Base-by-base conservation (phyloP, 2,329 filamentous ascomycete species). In the Colletotrichum kahawae region DNA sequence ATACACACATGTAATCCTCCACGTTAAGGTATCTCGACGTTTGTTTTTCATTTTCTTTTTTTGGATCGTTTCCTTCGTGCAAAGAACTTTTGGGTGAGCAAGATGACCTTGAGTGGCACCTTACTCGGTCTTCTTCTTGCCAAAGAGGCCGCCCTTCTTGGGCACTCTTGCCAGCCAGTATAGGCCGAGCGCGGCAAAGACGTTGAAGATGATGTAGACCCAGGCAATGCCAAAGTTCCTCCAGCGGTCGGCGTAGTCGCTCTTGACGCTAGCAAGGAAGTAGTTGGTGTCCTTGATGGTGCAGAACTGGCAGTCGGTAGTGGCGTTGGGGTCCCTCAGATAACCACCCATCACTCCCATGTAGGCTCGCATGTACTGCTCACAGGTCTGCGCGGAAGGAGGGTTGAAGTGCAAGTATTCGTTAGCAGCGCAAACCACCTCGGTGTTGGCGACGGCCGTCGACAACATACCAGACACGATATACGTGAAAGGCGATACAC, bases 401-500 rank as follows among this genome's bases (percentile, higher is more conserved):
- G 95, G 92, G 12, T 90, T 82, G 80, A 98, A 93, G n/a, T 84
- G 81, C 27, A 95, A 86, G 75, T 91, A 88, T 82, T 98, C 95
- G 81, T 93, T 94, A 7, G 82, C 77, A 1, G 94, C 91, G 82
- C 95, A 98, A 0, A 82, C 78, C 36, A 96, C 92, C 0, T 84
- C 64, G 0, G 91, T 91, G 79, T 93, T 92, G 54, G 94, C 93
- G 7, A 98, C 85, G 4, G 91, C 94, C 1, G 90, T 90, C 0
- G 93, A 89, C 0, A 96, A 83, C 85, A 98, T 92, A 27, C 92
- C 94, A 12, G 90, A 89, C 31, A 96, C 91, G 18, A 97, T 86
- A 82, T 98, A 98, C 0, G 94, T 96, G 79, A 98, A 94, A 0
- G 95, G 95, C 0, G 93, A 95, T 64, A 95, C 85, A 62, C 93